Base-by-base conservation (phyloP, 2,329 filamentous ascomycete genomes). In the Clonostachys chloroleuca region DNA sequence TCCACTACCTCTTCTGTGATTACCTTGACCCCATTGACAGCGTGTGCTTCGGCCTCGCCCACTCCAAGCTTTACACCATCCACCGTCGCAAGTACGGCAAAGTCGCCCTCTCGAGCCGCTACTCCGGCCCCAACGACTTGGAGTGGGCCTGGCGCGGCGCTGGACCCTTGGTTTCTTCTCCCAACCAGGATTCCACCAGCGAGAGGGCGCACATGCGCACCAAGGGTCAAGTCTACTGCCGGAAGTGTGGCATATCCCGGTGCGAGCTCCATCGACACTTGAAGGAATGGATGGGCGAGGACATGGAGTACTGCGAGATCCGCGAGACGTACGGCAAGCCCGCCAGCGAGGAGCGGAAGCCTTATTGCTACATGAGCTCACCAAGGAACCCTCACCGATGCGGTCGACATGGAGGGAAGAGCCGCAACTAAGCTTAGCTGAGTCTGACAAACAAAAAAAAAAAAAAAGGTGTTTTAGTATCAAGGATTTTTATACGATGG, bases 241-340 rank as follows among this genome's bases (percentile, higher is more conserved):
- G 76, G 49, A 82, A 83, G 61, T 85, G 81, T 52, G 80, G 78
- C 43, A 74, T 78, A 49, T 75, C 70, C 39, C 73, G 81, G 35
- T 85, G 81, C 61, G 80, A 84, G 67, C 70, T 85, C 49, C 79
- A 83, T 64, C 75, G 78, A 53, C 81, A 85, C 59, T 73, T 85
- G 54, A 70, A 72, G 56, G 71, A 70, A 39, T 84, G 80, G 78
- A 77, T 84, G 72, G 77, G 77, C 47, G 64, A 69, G 37, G 68
- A 62, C 17, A 64, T 72, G 50, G 81, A 85, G 61, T 84, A 84
- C 64, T 84, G 81, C 67, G 72, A 69, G 48, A 77, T 84, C 53
- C 77, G 73, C 57, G 70, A 78, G 57, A 75, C 75, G 58, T 85
- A 75, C 54, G 80, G 80, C 36, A 63, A 65, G 16, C 64, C 62